Conservation (phyloP, 129 eudicot species). For the Flaveria brownii region DNA sequence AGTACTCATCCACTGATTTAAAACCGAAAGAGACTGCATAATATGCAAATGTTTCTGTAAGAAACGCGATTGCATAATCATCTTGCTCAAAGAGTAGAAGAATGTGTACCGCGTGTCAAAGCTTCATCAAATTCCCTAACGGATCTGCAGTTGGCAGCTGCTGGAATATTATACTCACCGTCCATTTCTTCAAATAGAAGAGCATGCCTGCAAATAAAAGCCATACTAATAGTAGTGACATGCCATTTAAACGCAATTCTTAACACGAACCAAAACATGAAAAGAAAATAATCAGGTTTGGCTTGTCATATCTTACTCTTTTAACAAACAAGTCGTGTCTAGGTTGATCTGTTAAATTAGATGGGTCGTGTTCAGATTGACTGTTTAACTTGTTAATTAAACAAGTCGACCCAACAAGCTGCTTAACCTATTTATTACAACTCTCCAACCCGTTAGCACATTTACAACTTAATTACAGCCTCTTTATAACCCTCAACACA, state of each 20-base stretch:
- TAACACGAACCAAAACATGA: background rate
- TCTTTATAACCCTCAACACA: background rate
- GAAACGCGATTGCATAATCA: constrained; percentile 13
- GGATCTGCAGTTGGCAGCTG: constrained; percentile 74
- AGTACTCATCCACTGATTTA: constrained; percentile 93
- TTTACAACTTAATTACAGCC: background rate
- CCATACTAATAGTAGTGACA: background rate
- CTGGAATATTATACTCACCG: constrained; percentile 74
- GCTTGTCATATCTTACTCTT: background rate
- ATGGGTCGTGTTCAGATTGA: background rate
- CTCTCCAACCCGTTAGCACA: background rate
- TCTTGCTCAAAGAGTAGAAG: constrained; percentile 7
- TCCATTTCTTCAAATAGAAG: constrained; percentile 76
- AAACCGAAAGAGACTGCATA: constrained; percentile 90
- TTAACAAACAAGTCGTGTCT: background rate
- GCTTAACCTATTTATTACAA: background rate
- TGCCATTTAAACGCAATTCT: background rate
- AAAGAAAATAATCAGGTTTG: background rate
- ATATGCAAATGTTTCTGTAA: constrained; percentile 19
- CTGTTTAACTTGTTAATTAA: background rate
- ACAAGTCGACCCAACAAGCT: background rate
- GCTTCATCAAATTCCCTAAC: constrained; percentile 90
- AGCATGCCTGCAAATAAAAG: constrained; percentile 66
- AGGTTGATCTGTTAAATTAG: background rate
- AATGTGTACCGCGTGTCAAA: constrained; percentile 70